Base-by-base conservation (phyloP, 108 stramenopile genomes). In the Cyclotella kingstonii region DNA sequence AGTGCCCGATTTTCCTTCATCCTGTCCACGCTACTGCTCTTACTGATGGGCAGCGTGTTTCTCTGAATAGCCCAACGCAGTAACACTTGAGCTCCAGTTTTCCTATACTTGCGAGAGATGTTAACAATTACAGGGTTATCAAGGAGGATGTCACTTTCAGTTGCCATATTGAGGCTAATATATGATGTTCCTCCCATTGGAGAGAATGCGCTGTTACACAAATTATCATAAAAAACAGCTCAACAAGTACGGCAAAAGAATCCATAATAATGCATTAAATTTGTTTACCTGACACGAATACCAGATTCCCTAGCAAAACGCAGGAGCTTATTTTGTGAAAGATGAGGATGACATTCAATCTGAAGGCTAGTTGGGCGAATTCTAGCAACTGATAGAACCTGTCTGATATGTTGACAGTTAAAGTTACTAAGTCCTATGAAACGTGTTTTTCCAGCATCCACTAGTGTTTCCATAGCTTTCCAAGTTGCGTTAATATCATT, bases 401-500 rank as follows among this genome's bases (percentile, higher is more conserved):
- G 90, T 3, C 89, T 80, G 28, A 96, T 42, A 26, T 84, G 74
- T 58, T 94, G 91, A 14, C 82, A 78, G 23, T 83, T 77, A 63
- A 93, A 94, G 76, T 96, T 96, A 67, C 85, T 81, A 3, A 96
- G 64, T 23, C 95, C 95, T 75, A 96, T 96, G 21, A 57, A 41
- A 27, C 79, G 79, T 33, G 67, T 65, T 31, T 69, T 67, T 47
- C 85, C 85, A 3, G 36, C 47, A 29, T 50, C 38, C 18, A 53
- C 74, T 19, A 70, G 68, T 25, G 35, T 15, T 55, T 97, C 96
- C 93, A 97, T 90, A 1, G 84, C 91, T 49, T 70, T 76, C 96
- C 96, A 97, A 1, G 96, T 97, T 28, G 58, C 78, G 44, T 73
- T 52, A 35, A 94, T 90, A 43, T 86, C 85, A 34, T 89, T 79